Evolutionary conservation across 495 filamentous ascomycete genomes (phyloP).

Genomic region (Penicillium silybi): DNA sequence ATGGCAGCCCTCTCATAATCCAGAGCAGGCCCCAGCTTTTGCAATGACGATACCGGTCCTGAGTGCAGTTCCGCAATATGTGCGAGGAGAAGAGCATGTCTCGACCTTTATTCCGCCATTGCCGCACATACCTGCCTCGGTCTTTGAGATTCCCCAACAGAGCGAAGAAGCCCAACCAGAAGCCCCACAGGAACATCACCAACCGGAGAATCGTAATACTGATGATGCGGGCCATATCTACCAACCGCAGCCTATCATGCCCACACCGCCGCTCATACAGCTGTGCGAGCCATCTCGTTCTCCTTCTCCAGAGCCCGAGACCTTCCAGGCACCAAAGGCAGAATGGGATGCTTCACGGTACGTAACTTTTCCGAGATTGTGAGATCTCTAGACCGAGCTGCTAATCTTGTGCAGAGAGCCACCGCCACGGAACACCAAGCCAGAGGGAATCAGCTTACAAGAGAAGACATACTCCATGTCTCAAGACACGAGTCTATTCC

Average conservation of each 20-base stretch:
- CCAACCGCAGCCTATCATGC: constrained; percentile 36
- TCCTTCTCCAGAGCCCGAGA: constrained; percentile 30
- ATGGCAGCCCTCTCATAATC: neutral
- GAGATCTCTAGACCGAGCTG: neutral
- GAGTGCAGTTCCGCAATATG: constrained; percentile 43
- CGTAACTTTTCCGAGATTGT: constrained; percentile 10
- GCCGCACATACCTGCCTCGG: constrained; percentile 10
- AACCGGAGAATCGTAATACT: neutral
- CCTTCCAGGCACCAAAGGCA: constrained; percentile 49
- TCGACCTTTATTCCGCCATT: constrained; percentile 30
- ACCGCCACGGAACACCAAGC: constrained; percentile 67
- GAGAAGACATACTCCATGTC: constrained; percentile 73
- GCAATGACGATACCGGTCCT: constrained; percentile 14
- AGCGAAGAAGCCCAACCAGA: constrained; percentile 7
- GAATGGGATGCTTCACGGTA: constrained; percentile 69
- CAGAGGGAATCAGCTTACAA: constrained; percentile 76
- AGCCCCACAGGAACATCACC: neutral
- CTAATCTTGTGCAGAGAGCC: constrained; percentile 54
- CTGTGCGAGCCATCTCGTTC: constrained; percentile 35
- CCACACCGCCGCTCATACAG: constrained; percentile 24
- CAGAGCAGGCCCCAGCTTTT: neutral
- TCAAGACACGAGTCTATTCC: constrained; percentile 62
- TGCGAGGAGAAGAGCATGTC: constrained; percentile 43
- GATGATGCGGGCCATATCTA: constrained; percentile 11
- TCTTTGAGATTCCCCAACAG: constrained; percentile 5